Base-by-base conservation (phyloP, 768 basidiomycete genomes). In the Suillus weaverae region DNA sequence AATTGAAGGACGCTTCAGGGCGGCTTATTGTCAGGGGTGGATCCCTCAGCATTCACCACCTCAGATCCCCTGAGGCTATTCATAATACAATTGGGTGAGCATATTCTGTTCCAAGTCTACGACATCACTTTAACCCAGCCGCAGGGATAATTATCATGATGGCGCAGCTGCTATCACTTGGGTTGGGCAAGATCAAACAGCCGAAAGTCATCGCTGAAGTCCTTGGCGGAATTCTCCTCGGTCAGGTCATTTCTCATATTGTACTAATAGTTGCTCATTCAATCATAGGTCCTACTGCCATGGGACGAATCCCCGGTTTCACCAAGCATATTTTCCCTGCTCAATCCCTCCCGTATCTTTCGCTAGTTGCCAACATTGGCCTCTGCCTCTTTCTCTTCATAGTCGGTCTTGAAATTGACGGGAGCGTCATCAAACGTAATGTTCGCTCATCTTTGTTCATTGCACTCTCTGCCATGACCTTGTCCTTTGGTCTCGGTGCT, bases 401-500 rank as follows among this genome's bases (percentile, higher is more conserved):
- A 66, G 90, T 98, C 41, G 97, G 97, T 0, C 87, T 97, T 22
- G 92, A 94, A 78, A 95, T 97, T 64, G 97, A 99, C 68, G 79
- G 85, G 0, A 79, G 81, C 4, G 80, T 97, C 65, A 90, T 99
- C 75, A 89, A 84, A 70, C 87, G 90, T 32, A 92, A 91, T 81
- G 87, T 84, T 0, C 83, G 86, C 3, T 76, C 89, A 2, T 90
- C 90, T 1, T 74, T 81, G 1, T 82, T 84, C 0, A 88, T 99
- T 51, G 89, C 94, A 1, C 70, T 91, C 0, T 89, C 89, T 0
- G 97, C 97, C 5, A 92, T 99, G 82, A 66, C 86, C 13, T 70
- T 98, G 4, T 97, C 97, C 0, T 99, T 99, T 70, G 93, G 84
- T 0, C 75, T 98, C 5, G 97, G 97, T 5, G 87, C 91, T 0